Percentiles rank a stretch among this genome's conserved stretches.
These are phyloP conservation scores for Blastobotrys malaysiensis DNA, from an alignment of 1,139 yeast genomes.

Conservation along the genomic window DNA sequence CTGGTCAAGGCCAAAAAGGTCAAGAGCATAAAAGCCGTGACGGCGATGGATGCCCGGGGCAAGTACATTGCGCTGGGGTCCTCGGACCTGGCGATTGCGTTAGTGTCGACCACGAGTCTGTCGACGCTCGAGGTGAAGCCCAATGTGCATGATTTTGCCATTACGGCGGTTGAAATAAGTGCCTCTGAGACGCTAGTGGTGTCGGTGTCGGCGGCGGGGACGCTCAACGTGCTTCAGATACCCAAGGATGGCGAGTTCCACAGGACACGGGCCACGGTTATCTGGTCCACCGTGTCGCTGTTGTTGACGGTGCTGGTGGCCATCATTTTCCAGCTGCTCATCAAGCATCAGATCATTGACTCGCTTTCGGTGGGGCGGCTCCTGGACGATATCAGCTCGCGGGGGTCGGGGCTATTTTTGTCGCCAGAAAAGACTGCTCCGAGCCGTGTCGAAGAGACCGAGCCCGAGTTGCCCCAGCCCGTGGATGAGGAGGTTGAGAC, in stretches of 20 bases:
- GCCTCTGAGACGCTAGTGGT: slow-evolving; percentile 67
- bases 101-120: slow-evolving; percentile 50
- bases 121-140: slow-evolving; percentile 46
- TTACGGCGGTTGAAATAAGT: slow-evolving; percentile 67
- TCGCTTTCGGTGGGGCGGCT: slow-evolving; percentile 21
- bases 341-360: slow-evolving; percentile 38
- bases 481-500: background rate
- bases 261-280: slow-evolving; percentile 39
- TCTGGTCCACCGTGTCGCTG: slow-evolving; percentile 45
- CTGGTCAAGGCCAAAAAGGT: slow-evolving; percentile 6
- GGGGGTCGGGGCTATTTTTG: background rate
- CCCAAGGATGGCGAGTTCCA: slow-evolving; percentile 47
- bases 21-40: slow-evolving; percentile 53
- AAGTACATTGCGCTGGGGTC: slow-evolving; percentile 67
- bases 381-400: background rate
- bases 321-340: slow-evolving; percentile 36
- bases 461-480: no score
- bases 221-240: slow-evolving; percentile 56
- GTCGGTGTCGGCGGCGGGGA: slow-evolving; percentile 75
- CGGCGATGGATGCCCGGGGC: slow-evolving; percentile 56
- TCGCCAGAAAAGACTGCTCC: background rate
- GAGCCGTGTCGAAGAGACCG: background rate
- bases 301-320: slow-evolving; percentile 41
- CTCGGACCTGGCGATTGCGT: slow-evolving; percentile 62
- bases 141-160: slow-evolving; percentile 72